Conservation (phyloP, 495 filamentous ascomycete species). For the Oleoguttula mirabilis region DNA sequence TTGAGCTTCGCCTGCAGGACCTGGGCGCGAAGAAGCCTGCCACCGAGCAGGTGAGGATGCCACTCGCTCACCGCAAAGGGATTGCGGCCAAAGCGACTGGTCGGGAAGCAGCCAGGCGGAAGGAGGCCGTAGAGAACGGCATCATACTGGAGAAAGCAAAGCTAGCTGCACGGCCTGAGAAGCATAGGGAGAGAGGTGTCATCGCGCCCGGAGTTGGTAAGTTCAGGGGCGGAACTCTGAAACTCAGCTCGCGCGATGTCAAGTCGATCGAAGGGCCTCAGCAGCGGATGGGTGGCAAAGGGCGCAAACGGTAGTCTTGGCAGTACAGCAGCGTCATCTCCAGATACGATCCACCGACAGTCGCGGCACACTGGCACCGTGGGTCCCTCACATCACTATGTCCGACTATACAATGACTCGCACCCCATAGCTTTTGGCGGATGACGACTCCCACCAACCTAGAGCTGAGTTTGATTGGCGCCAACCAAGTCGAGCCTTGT, state of each 20-base stretch:
- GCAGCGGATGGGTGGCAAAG: conserved; percentile 8
- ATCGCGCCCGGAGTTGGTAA: conserved; percentile 66
- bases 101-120: conserved; percentile 58
- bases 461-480: too few relatives aligned
- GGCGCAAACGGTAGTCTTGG: conserved; percentile 3
- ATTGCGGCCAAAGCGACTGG: conserved; percentile 52
- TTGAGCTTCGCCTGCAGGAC: conserved; percentile 67
- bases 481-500: too few relatives aligned
- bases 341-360: too few relatives aligned
- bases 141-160: conserved; percentile 63
- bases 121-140: conserved; percentile 77
- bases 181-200: conserved; percentile 52
- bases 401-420: too few relatives aligned
- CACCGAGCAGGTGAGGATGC: conserved; percentile 68
- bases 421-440: too few relatives aligned
- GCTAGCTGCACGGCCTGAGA: conserved; percentile 30
- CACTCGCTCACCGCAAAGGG: conserved; percentile 64
- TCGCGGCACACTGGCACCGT: too few relatives aligned
- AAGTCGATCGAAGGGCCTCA: conserved; percentile 46
- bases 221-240: conserved; percentile 67
- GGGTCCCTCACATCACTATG: too few relatives aligned
- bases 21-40: conserved; percentile 68
- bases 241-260: conserved; percentile 66
- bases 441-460: too few relatives aligned
- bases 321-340: too few relatives aligned